Base-by-base conservation (phyloP, 2,329 filamentous ascomycete species). In the Botryotinia narcissicola region DNA sequence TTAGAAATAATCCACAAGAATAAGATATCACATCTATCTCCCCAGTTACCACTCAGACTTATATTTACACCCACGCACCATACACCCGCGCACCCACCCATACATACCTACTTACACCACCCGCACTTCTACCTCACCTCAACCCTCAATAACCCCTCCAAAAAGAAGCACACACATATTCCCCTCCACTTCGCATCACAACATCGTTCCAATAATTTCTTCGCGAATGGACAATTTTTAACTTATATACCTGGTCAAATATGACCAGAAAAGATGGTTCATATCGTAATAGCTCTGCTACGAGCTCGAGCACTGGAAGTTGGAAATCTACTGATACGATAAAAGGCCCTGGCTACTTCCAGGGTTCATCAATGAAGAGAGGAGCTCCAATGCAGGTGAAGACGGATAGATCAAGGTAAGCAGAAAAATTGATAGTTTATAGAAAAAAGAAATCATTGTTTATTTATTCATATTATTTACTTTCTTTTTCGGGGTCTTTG, bases 231-330 rank as follows among this genome's bases (percentile, higher is more conserved):
- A 75, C 75, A 72, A 67, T 74, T 78, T 75, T 66, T 79, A 80
- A 75, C 73, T 71, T 62, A 73, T 64, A 73, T 51, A 73, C 71
- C 75, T 76, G 79, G 79, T 79, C 78, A 75, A 80, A 83, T 83
- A 93, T 93, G 91, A 88, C 90, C 83, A 88, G 87, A 83, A 88
- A 90, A 84, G 90, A 92, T 81, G 84, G 85, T 79, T 83, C 83
- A 79, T 85, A 86, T 83, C 90, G 78, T 86, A 89, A 78, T 86
- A 90, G 87, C 84, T 90, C 90, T 76, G 84, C 87, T 77, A 89
- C 89, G 83, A 90, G 88, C 86, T 87, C 88, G 77, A 89, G 88
- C 84, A 88, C 87, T 80, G 87, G 89, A 79, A 92, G 90, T 84
- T 89, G 87, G 83, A 87, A 87, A 78, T 92, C 91, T 75, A 87